Base-by-base conservation (phyloP, 495 filamentous ascomycete species). In the Penicillium maclennaniae region DNA sequence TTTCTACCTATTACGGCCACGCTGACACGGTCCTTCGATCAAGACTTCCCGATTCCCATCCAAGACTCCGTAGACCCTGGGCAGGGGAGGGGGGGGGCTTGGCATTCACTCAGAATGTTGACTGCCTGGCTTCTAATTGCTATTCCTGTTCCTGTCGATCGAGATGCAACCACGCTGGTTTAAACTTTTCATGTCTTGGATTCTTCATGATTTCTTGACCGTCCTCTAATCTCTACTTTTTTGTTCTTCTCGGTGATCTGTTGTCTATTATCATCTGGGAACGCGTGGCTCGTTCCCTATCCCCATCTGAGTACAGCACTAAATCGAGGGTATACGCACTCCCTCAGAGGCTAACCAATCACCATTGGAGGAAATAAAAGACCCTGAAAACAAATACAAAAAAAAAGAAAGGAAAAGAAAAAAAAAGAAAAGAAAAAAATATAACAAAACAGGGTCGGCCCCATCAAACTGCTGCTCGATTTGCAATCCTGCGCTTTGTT, bases 61-160 rank as follows among this genome's bases (percentile, higher is more conserved):
- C 17, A 17, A 21, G 40, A 16, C 6, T 7, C 46, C 34, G 26
- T 20, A 12, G 10, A 34, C 26, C 21, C 25, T 16, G 34, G 34
- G 47, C 53, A 61, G 56, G 64, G 59, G 60, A 20, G n/a, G 47
- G 51, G 59, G 56, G 64, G 59, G 60, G 62, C 62, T 64, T 68
- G 61, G 67, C 67, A 49, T 54, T 27, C 42, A 27, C 53, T 50
- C 43, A 58, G 49, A 54, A 58, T 55, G 51, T 49, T 46, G 48
- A 19, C 14, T 41, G 47, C 20, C 15, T 9, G 47, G 14, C 48
- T 21, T 56, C 58, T 48, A 55, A 56, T 54, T 56, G 58, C 27
- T n/a, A n/a, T n/a, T 43, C 51, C 54, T 63, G 53, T 56, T 51
- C 53, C 58, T 60, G 49, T 56, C 52, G 55, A 60, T 60, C 58